These are phyloP conservation scores for Aspergillus cavernicola DNA, from an alignment of 495 filamentous ascomycete genomes.

Conservation along the genomic window DNA sequence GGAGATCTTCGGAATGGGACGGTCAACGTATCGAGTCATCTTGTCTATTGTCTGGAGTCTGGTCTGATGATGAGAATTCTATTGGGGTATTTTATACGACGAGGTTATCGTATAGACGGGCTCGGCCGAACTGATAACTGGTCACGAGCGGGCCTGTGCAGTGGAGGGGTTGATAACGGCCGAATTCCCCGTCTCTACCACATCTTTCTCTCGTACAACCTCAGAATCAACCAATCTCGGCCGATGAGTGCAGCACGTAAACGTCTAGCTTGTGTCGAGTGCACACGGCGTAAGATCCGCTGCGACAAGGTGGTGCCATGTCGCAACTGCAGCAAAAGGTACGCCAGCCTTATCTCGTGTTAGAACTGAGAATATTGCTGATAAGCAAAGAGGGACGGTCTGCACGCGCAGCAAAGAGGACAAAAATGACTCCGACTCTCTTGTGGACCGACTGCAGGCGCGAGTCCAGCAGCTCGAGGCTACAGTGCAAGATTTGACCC, in stretches of 20 bases:
- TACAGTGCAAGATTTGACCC: conserved; percentile 11
- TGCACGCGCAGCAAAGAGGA: neutral
- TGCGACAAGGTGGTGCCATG: conserved; percentile 9
- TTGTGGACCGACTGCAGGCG: conserved; percentile 18
- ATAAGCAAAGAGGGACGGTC: neutral
- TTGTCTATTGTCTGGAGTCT: neutral
- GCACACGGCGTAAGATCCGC: conserved; percentile 4
- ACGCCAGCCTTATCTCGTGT: neutral
- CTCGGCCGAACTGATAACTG: neutral
- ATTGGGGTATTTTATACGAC: no score
- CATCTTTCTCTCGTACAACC: neutral
- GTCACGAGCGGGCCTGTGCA: neutral
- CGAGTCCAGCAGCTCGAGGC: conserved; percentile 19
- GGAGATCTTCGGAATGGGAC: conserved; percentile 56
- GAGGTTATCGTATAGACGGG: no score
- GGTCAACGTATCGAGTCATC: conserved; percentile 41
- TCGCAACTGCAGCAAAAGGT: conserved; percentile 1
- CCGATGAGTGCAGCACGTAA: neutral
- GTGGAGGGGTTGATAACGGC: neutral
- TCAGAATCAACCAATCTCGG: neutral
- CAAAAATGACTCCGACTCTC: neutral
- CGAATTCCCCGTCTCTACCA: neutral
- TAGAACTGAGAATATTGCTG: neutral
- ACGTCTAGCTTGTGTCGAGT: conserved; percentile 5
- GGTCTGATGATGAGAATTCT: neutral